Conservation (phyloP, 2,329 filamentous ascomycete species). For the Colletotrichum salicis region DNA sequence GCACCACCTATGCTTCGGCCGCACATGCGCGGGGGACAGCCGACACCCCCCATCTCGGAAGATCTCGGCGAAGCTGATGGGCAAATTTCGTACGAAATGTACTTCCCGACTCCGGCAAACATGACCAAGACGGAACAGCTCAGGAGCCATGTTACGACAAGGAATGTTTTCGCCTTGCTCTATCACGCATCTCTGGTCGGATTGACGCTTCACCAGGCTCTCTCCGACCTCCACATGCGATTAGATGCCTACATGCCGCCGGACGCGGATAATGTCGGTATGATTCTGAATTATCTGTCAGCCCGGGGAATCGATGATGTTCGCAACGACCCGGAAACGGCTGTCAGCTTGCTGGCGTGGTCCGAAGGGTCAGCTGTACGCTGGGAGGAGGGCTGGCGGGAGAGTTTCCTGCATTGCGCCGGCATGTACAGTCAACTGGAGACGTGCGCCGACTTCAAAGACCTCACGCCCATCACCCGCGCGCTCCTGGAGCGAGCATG, state of each 20-base stretch:
- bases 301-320: slow-evolving; percentile 72
- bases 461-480: slow-evolving; percentile 69
- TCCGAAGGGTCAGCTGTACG: slow-evolving; percentile 69
- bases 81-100: slow-evolving; percentile 70
- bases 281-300: slow-evolving; percentile 70
- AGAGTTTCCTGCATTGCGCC: slow-evolving; percentile 73
- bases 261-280: slow-evolving; percentile 65
- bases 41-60: slow-evolving; percentile 58
- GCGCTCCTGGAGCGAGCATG: slow-evolving; percentile 71
- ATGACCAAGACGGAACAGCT: slow-evolving; percentile 59
- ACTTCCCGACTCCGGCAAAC: slow-evolving; percentile 67
- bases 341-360: slow-evolving; percentile 73
- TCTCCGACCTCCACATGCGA: slow-evolving; percentile 70
- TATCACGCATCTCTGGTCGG: slow-evolving; percentile 74
- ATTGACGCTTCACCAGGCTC: slow-evolving; percentile 69
- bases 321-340: slow-evolving; percentile 67
- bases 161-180: slow-evolving; percentile 75
- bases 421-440: slow-evolving; percentile 71
- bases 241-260: slow-evolving; percentile 68
- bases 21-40: slow-evolving; percentile 46
- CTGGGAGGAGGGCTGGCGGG: slow-evolving; percentile 75
- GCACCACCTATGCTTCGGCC: slow-evolving; percentile 52
- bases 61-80: slow-evolving; percentile 59
- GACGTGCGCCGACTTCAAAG: slow-evolving; percentile 64
- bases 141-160: slow-evolving; percentile 72